Percentiles rank a stretch among this genome's conserved stretches.
These are phyloP conservation scores for Pythium dissimile DNA, from an alignment of 352 stramenopile genomes.

Conservation along the genomic window DNA sequence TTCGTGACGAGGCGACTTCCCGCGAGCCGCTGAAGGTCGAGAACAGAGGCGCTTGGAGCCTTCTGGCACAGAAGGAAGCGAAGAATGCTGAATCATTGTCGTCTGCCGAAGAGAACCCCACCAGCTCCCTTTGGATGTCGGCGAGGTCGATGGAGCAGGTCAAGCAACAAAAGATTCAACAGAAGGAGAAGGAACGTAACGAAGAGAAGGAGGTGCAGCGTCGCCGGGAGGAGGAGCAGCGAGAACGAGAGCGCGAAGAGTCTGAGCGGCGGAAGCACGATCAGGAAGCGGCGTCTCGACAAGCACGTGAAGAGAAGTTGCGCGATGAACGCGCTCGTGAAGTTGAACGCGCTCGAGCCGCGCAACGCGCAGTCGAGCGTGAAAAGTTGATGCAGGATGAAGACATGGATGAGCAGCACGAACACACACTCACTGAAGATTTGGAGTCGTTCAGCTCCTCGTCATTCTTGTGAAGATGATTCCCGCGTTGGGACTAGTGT, in stretches of 20 bases:
- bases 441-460: slow-evolving; percentile 85
- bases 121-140: slow-evolving; percentile 81
- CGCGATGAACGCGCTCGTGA: slow-evolving; percentile 51
- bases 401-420: slow-evolving; percentile 58
- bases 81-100: slow-evolving; percentile 50
- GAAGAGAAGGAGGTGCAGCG: slow-evolving; percentile 70
- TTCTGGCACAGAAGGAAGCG: slow-evolving; percentile 77
- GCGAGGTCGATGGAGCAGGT: slow-evolving; percentile 84
- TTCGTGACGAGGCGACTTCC: slow-evolving; percentile 59
- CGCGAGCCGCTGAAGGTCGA: slow-evolving; percentile 73
- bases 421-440: slow-evolving; percentile 73
- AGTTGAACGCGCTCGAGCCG: slow-evolving; percentile 50
- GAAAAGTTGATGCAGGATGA: slow-evolving; percentile 68
- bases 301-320: slow-evolving; percentile 54
- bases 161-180: slow-evolving; percentile 85
- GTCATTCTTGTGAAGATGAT: slow-evolving; percentile 73
- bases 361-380: slow-evolving; percentile 50
- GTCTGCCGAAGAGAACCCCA: slow-evolving; percentile 59
- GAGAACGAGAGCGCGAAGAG: slow-evolving; percentile 63
- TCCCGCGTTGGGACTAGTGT: not conserved
- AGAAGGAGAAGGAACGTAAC: slow-evolving; percentile 73
- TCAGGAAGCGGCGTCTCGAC: slow-evolving; percentile 37
- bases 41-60: slow-evolving; percentile 81
- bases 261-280: slow-evolving; percentile 57
- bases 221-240: slow-evolving; percentile 55